Conservation (phyloP, 169 alveolate genomes). For the Plasmodium gallinaceum region DNA sequence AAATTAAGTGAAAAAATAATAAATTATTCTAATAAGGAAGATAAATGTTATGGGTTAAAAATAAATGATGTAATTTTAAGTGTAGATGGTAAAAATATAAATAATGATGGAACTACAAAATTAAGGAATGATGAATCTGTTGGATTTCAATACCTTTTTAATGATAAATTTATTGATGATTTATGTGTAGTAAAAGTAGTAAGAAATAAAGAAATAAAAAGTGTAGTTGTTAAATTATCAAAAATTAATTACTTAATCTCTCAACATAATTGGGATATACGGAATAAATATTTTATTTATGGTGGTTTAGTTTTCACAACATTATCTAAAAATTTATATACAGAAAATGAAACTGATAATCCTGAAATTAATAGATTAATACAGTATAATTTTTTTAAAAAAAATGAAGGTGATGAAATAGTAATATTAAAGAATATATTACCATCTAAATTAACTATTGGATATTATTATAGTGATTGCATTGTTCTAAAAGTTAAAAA, state of each 20-base stretch:
- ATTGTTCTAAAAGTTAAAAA: constrained; percentile 77
- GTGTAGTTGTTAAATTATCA: constrained; percentile 44
- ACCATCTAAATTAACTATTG: constrained; percentile 85
- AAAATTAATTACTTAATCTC: constrained; percentile 84
- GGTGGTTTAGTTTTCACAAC: constrained; percentile 91
- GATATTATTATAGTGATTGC: constrained; percentile 81
- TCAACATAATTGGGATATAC: constrained; percentile 89
- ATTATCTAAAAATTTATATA: constrained; percentile 72
- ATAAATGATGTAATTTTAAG: constrained; percentile 84
- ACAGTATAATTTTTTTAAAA: constrained; percentile 27
- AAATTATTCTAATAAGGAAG: not conserved
- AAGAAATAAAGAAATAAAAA: constrained; percentile 14
- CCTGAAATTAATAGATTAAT: constrained; percentile 18
- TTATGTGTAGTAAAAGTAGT: constrained; percentile 29
- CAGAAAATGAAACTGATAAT: constrained; percentile 1
- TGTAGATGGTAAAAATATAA: constrained; percentile 86
- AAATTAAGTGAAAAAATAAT: not conserved
- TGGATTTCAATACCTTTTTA: constrained; percentile 18
- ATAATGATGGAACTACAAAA: constrained; percentile 89
- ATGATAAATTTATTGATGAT: constrained; percentile 24
- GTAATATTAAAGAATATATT: constrained; percentile 83
- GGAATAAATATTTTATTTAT: constrained; percentile 86
- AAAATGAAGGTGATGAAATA: constrained; percentile 79
- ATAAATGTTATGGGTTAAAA: constrained; percentile 35
- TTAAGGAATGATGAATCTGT: constrained; percentile 80